A percentile compares a stretch with the other conserved stretches of the same genome.
Evolutionary conservation across 1,284 basidiomycete genomes (phyloP).

Genomic region (Puccinia novopanici): DNA sequence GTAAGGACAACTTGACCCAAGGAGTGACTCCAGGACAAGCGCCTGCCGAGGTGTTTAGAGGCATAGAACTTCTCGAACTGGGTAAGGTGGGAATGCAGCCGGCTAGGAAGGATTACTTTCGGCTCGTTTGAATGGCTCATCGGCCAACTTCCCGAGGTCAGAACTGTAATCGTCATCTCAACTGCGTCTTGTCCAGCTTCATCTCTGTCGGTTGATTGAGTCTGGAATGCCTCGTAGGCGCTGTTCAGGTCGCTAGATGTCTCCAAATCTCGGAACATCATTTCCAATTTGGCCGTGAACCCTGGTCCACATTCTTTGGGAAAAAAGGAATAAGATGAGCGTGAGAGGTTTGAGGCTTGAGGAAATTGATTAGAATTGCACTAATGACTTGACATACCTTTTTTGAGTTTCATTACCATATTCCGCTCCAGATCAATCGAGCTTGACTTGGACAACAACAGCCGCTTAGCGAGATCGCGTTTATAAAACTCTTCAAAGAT

Average conservation of each 20-base stretch:
- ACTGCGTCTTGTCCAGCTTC: slow-evolving; percentile 52
- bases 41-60: slow-evolving; percentile 56
- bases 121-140: slow-evolving; percentile 57
- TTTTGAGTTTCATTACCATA: slow-evolving; percentile 84
- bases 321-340: not conserved
- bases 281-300: slow-evolving; percentile 76
- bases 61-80: slow-evolving; percentile 57
- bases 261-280: slow-evolving; percentile 84
- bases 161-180: slow-evolving; percentile 64
- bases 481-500: slow-evolving; percentile 90
- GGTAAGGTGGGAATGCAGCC: slow-evolving; percentile 35
- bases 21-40: slow-evolving; percentile 58
- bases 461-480: slow-evolving; percentile 79
- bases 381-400: slow-evolving; percentile 64
- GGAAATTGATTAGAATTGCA: not conserved
- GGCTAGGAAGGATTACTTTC: slow-evolving; percentile 51
- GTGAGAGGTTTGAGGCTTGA: not conserved
- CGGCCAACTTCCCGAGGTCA: slow-evolving; percentile 66
- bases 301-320: slow-evolving; percentile 77
- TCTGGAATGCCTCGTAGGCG: not conserved
- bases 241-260: slow-evolving; percentile 69
- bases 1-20: slow-evolving; percentile 56
- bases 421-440: slow-evolving; percentile 86
- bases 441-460: slow-evolving; percentile 75
- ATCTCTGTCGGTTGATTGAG: not conserved